These are phyloP conservation scores for Hypoxylon sp. DNA, from an alignment of 2,329 filamentous ascomycete species.

Conservation along the genomic window DNA sequence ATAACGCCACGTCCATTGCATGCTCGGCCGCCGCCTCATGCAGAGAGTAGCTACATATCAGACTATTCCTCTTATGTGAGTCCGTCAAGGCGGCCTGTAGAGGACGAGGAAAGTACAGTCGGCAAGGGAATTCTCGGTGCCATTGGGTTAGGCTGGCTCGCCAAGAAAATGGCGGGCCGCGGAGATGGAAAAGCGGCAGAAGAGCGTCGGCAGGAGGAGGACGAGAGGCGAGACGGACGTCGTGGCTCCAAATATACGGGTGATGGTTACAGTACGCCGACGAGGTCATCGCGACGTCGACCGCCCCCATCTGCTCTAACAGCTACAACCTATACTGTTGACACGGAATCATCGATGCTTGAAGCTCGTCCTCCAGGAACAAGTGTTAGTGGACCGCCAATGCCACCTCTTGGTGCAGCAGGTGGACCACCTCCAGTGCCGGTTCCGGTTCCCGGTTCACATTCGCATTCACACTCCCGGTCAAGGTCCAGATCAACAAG, in stretches of 20 bases:
- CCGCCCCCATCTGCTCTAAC: conserved; percentile 49
- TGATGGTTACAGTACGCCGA: conserved; percentile 70
- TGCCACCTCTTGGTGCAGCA: conserved; percentile 56
- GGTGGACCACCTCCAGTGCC: conserved; percentile 37
- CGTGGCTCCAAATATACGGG: conserved; percentile 76
- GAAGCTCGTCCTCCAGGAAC: conserved; percentile 56
- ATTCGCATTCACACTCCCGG: conserved; percentile 46
- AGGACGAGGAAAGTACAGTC: conserved; percentile 61
- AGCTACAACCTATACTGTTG: conserved; percentile 48
- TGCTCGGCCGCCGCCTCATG: conserved; percentile 56
- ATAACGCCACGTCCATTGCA: conserved; percentile 64
- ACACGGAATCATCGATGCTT: conserved; percentile 56
- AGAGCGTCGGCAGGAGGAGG: conserved; percentile 61
- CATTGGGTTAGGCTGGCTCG: conserved; percentile 76
- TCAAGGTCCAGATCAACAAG: conserved; percentile 59
- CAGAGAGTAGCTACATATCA: conserved; percentile 64
- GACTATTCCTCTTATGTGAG: conserved; percentile 73
- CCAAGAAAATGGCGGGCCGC: conserved; percentile 73
- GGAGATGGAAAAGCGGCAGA: conserved; percentile 65
- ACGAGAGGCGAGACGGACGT: conserved; percentile 69
- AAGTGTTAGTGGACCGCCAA: conserved; percentile 53
- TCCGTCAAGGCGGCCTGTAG: conserved; percentile 69
- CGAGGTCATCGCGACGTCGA: conserved; percentile 55
- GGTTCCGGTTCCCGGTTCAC: conserved; percentile 37
- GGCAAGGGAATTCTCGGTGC: conserved; percentile 71